These are phyloP conservation scores for Xylaria hypoxylon DNA, from an alignment of 2,329 filamentous ascomycete species.

Conservation along the genomic window DNA sequence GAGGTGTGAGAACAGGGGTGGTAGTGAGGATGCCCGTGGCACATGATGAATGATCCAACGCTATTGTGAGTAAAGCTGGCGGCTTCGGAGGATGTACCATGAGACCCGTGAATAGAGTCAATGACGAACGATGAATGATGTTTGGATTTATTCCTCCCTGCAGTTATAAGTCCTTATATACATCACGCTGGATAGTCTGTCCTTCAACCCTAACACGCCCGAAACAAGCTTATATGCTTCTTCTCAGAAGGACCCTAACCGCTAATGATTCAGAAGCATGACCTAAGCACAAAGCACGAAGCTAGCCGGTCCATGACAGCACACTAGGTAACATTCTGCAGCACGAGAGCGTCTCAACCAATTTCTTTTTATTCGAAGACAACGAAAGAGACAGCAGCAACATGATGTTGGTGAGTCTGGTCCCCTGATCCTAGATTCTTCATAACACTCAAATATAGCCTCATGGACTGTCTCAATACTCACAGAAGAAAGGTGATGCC, in stretches of 20 bases:
- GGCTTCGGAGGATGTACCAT: constrained; percentile 1
- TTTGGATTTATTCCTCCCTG: not conserved
- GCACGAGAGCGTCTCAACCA: constrained; percentile 30
- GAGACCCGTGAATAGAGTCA: constrained; percentile 1
- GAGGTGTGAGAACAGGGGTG: constrained; percentile 67
- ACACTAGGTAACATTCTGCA: constrained; percentile 37
- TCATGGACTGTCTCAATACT: constrained; percentile 16
- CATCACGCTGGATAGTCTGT: not conserved
- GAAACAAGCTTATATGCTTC: constrained; percentile 24
- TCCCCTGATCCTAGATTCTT: constrained; percentile 22
- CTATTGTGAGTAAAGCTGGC: constrained; percentile 6
- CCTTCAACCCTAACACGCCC: not conserved
- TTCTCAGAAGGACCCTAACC: constrained; percentile 37
- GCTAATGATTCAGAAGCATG: constrained; percentile 43
- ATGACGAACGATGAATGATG: constrained; percentile 2
- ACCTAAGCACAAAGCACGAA: constrained; percentile 37
- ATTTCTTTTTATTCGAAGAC: constrained; percentile 36
- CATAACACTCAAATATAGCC: constrained; percentile 6
- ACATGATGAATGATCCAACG: constrained; percentile 56
- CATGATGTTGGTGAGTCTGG: constrained; percentile 22
- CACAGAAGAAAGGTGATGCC: constrained; percentile 28
- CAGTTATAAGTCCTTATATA: constrained; percentile 33
- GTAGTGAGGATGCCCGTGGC: constrained; percentile 64
- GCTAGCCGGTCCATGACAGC: constrained; percentile 38
- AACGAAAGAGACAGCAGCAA: constrained; percentile 35